A percentile compares a stretch with the other conserved stretches of the same genome.
Evolutionary conservation across 768 basidiomycete species (phyloP).

Genomic region (Xerocomellus dryophilus): DNA sequence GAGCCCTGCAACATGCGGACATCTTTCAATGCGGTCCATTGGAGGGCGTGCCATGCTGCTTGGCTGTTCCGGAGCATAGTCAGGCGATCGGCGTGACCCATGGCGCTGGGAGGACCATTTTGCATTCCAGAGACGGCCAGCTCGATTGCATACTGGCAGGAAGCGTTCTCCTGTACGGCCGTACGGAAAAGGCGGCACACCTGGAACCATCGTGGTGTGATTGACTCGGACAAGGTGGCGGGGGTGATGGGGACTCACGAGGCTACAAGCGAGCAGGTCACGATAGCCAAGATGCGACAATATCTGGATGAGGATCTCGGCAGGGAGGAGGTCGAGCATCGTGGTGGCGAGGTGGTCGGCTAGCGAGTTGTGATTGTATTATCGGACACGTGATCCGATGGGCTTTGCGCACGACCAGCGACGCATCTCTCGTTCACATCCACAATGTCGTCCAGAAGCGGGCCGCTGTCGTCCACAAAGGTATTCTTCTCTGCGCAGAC

Average conservation of each 20-base stretch:
- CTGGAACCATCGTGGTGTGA: slow-evolving; percentile 18
- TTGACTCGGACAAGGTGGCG: not conserved
- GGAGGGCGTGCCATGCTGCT: slow-evolving; percentile 38
- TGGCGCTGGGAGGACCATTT: slow-evolving; percentile 33
- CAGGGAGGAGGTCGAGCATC: slow-evolving; percentile 20
- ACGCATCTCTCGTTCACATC: slow-evolving; percentile 4
- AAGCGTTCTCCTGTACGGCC: slow-evolving; percentile 29
- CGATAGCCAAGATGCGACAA: slow-evolving; percentile 20
- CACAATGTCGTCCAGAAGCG: slow-evolving; percentile 29
- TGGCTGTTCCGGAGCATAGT: slow-evolving; percentile 38
- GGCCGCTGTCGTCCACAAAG: slow-evolving; percentile 32
- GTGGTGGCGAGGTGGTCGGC: not conserved
- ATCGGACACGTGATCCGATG: slow-evolving; percentile 22
- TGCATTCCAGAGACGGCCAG: slow-evolving; percentile 43
- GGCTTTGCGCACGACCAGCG: not conserved
- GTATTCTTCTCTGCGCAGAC: slow-evolving; percentile 11
- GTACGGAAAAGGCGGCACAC: slow-evolving; percentile 33
- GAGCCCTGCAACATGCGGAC: slow-evolving; percentile 43
- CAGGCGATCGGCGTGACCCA: slow-evolving; percentile 36
- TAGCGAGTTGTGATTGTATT: not conserved
- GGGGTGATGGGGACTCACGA: slow-evolving; percentile 13
- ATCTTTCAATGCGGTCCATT: slow-evolving; percentile 32
- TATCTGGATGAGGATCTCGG: slow-evolving; percentile 25
- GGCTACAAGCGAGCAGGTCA: slow-evolving; percentile 28
- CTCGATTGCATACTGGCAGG: slow-evolving; percentile 43